Evolutionary conservation across 148 eudicot species (phyloP).

Genomic region (Rhododendron vialii): DNA sequence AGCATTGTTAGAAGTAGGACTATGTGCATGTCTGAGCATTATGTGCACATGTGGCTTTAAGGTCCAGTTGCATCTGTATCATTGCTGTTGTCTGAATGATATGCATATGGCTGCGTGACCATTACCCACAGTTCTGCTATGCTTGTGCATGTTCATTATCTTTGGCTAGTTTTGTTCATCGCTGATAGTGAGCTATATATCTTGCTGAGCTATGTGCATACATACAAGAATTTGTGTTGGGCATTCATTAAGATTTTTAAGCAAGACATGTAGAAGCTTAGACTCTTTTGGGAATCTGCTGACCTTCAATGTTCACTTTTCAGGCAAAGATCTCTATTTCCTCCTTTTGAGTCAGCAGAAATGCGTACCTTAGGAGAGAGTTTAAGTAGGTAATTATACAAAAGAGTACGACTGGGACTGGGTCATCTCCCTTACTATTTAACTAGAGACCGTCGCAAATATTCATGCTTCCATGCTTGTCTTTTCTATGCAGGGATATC

Average conservation of each 20-base stretch:
- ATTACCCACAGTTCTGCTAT: not conserved
- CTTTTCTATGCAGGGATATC: constrained; percentile 65
- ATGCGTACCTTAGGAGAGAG: constrained; percentile 88
- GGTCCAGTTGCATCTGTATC: not conserved
- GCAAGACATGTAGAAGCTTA: not conserved
- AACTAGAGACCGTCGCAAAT: not conserved
- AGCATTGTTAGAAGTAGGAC: not conserved
- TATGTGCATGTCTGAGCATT: not conserved
- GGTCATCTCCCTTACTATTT: not conserved
- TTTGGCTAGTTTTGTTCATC: not conserved
- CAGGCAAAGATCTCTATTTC: constrained; percentile 92
- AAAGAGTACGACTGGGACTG: not conserved
- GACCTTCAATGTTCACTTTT: constrained; percentile 22
- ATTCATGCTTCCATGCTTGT: not conserved
- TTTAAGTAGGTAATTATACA: constrained; percentile 52
- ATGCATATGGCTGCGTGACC: not conserved
- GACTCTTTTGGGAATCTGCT: constrained; percentile 10
- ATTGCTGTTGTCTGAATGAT: not conserved
- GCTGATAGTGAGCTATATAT: not conserved
- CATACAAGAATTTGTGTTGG: not conserved
- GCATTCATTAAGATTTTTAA: not conserved
- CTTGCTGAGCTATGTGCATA: not conserved
- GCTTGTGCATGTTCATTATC: not conserved
- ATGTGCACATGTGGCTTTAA: not conserved
- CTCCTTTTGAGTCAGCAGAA: constrained; percentile 89